Evolutionary conservation across 2,329 filamentous ascomycete genomes (phyloP).

Genomic region (Cylindrodendrum hubeiense): DNA sequence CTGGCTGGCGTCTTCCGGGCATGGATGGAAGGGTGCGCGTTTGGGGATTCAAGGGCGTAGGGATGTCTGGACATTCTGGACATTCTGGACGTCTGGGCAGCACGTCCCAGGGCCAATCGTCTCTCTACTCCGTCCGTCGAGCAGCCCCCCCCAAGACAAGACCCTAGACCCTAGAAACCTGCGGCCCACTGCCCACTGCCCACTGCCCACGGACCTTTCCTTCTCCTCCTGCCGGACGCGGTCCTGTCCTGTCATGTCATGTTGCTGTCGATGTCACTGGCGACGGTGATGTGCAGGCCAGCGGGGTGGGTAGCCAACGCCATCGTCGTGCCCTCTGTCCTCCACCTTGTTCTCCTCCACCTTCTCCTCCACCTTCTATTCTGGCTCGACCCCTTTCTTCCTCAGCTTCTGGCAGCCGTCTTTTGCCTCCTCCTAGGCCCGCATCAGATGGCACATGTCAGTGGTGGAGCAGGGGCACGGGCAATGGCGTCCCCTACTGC

Average conservation of each 20-base stretch:
- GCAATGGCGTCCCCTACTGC: slow-evolving; percentile 18
- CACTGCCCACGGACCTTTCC: slow-evolving; percentile 11
- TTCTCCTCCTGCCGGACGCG: slow-evolving; percentile 3
- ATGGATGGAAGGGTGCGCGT: not conserved
- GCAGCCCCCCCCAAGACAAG: no score
- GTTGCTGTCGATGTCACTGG: not conserved
- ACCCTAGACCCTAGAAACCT: not conserved
- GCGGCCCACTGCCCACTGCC: slow-evolving; percentile 6
- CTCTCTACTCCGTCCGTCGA: no score
- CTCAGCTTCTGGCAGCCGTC: not conserved
- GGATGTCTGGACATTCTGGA: no score
- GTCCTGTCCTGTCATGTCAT: slow-evolving; percentile 1
- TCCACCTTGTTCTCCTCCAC: not conserved
- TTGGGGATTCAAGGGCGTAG: not conserved
- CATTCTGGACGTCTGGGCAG: no score
- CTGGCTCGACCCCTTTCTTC: not conserved
- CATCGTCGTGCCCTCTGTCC: not conserved
- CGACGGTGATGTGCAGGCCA: slow-evolving; percentile 1
- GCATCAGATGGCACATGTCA: slow-evolving; percentile 25
- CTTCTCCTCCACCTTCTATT: not conserved
- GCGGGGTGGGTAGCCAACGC: not conserved
- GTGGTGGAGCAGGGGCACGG: slow-evolving; percentile 19
- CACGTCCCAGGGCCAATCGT: no score
- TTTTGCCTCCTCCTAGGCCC: not conserved
- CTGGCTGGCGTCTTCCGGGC: not conserved